These are phyloP conservation scores for Rhodosporidiobolus sp. DNA, from an alignment of 768 basidiomycete species.

Conservation along the genomic window DNA sequence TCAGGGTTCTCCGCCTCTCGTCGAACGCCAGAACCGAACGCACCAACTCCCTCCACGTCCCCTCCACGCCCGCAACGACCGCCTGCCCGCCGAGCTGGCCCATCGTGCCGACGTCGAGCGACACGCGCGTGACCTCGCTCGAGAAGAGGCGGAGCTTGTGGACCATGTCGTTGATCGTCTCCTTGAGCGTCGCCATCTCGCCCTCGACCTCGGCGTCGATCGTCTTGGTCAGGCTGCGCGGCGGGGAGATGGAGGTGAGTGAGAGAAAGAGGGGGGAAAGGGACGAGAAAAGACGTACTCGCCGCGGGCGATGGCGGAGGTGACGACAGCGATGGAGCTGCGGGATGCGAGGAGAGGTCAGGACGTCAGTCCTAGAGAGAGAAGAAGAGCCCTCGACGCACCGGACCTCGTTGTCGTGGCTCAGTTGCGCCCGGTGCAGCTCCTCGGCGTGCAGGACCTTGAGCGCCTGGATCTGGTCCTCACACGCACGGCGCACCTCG, in stretches of 20 bases:
- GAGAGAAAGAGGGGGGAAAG: neutral
- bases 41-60: constrained; percentile 53
- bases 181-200: constrained; percentile 54
- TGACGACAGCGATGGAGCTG: constrained; percentile 44
- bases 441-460: constrained; percentile 37
- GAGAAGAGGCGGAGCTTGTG: constrained; percentile 81
- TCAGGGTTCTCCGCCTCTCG: too few relatives aligned
- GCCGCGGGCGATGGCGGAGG: constrained; percentile 41
- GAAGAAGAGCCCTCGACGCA: neutral
- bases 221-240: constrained; percentile 50
- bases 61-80: constrained; percentile 51
- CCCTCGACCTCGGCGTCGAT: constrained; percentile 55
- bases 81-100: constrained; percentile 62
- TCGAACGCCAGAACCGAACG: neutral
- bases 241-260: neutral
- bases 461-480: constrained; percentile 35
- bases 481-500: constrained; percentile 26
- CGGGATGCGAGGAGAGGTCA: neutral
- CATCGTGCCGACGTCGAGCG: constrained; percentile 53
- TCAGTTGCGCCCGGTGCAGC: constrained; percentile 30
- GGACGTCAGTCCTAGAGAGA: neutral
- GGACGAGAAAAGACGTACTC: constrained; percentile 11
- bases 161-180: constrained; percentile 56
- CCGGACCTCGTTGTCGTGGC: constrained; percentile 40
- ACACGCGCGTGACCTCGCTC: constrained; percentile 70